These are phyloP conservation scores for Obba rivulosa DNA, from an alignment of 768 basidiomycete species.

Conservation along the genomic window DNA sequence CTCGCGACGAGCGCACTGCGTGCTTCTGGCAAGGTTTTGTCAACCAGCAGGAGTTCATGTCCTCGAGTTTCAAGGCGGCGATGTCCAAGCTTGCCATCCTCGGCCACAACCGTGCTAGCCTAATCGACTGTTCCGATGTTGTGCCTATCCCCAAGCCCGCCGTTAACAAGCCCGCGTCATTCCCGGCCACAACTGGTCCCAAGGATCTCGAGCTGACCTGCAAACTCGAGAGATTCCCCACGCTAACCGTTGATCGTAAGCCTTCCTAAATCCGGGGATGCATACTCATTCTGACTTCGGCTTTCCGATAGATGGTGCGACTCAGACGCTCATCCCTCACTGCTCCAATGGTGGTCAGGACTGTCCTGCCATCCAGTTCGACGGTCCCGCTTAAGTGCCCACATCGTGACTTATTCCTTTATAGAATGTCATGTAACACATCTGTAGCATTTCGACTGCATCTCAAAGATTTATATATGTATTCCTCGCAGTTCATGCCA, in stretches of 20 bases:
- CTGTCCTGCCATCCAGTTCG: no score
- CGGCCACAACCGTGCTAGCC: constrained; percentile 5
- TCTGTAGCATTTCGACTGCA: no score
- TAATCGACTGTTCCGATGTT: constrained; percentile 14
- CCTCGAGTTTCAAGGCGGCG: constrained; percentile 6
- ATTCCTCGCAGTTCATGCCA: no score
- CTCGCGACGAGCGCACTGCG: constrained; percentile 37
- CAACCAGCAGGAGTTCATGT: constrained; percentile 11
- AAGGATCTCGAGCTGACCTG: constrained; percentile 24
- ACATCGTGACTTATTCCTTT: no score
- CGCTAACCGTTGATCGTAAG: constrained; percentile 11
- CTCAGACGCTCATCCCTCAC: no score
- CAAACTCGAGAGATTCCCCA: constrained; percentile 11
- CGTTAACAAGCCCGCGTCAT: constrained; percentile 4
- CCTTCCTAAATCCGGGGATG: no score
- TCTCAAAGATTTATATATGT: no score
- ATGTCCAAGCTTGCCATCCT: constrained; percentile 10
- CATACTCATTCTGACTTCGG: no score
- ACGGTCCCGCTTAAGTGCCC: no score
- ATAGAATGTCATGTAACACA: no score
- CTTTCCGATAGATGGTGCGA: no score
- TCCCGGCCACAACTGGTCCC: constrained; percentile 18
- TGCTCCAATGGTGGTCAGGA: no score
- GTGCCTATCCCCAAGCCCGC: constrained; percentile 8
- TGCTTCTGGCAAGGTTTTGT: constrained; percentile 44